These are phyloP conservation scores for Cordia subcordata DNA, from an alignment of 257 asterid genomes.

Conservation along the genomic window DNA sequence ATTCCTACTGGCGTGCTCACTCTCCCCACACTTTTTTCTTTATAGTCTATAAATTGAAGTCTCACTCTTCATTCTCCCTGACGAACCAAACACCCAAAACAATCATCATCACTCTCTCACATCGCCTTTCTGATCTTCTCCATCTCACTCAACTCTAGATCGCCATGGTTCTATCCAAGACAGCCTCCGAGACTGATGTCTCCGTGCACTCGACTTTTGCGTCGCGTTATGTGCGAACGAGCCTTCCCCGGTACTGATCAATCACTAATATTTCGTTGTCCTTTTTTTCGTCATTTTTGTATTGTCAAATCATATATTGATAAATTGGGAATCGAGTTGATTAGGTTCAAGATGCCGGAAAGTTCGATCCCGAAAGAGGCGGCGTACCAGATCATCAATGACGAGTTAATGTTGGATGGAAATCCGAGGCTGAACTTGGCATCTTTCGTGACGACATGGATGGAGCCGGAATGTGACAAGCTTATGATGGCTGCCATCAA, in stretches of 20 bases:
- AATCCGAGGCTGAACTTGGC: constrained; percentile 23
- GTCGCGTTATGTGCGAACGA: constrained; percentile 25
- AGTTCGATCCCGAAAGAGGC: constrained; percentile 22
- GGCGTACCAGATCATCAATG: constrained; percentile 23
- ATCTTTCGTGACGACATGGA: constrained; percentile 26
- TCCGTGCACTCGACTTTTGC: constrained; percentile 19
- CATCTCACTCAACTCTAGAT: background rate
- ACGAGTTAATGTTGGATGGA: constrained; percentile 23
- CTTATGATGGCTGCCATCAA: constrained; percentile 22
- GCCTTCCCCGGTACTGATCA: constrained; percentile 17
- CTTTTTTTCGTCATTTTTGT: too few species aligned
- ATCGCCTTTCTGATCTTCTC: background rate
- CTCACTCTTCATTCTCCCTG: background rate
- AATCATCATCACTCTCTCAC: background rate
- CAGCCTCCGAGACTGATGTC: constrained; percentile 12
- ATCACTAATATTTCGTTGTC: background rate
- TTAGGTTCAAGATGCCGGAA: constrained; percentile 20
- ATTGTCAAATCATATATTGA: background rate
- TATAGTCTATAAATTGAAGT: background rate
- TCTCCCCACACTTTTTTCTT: background rate
- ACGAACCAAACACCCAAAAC: background rate
- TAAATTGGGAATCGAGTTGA: background rate
- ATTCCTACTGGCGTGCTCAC: background rate
- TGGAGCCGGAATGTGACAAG: constrained; percentile 25
- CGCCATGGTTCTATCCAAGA: constrained; percentile 19